Evolutionary conservation across 192 early-diverging fungal genomes (phyloP).

Genomic region (Podila clonocystis): DNA sequence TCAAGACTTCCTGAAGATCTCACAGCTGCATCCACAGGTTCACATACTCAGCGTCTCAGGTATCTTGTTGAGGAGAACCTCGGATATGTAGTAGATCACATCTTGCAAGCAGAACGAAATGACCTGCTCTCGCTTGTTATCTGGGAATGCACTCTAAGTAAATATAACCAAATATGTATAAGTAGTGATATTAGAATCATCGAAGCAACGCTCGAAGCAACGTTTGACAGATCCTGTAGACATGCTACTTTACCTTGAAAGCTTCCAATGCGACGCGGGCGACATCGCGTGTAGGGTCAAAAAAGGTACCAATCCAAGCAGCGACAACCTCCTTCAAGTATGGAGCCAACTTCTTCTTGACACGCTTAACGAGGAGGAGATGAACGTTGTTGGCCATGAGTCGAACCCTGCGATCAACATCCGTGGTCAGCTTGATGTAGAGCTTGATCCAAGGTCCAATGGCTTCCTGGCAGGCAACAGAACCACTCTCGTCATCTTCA

Average conservation of each 20-base stretch:
- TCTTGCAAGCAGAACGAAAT: slow-evolving; percentile 82
- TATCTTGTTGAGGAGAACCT: slow-evolving; percentile 79
- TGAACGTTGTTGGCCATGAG: slow-evolving; percentile 76
- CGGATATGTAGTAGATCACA: slow-evolving; percentile 74
- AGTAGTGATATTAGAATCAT: not conserved
- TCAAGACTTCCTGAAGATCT: too few relatives aligned
- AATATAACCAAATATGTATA: not conserved
- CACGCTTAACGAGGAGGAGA: slow-evolving; percentile 67
- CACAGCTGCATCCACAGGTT: too few relatives aligned
- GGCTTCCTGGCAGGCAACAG: slow-evolving; percentile 54
- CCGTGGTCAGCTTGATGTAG: slow-evolving; percentile 73
- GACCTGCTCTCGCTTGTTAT: slow-evolving; percentile 77
- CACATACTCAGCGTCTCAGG: slow-evolving; percentile 80
- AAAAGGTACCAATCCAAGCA: slow-evolving; percentile 84
- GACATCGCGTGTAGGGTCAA: slow-evolving; percentile 87
- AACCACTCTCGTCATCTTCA: slow-evolving; percentile 55
- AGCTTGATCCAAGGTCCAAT: slow-evolving; percentile 65
- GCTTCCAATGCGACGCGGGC: slow-evolving; percentile 66
- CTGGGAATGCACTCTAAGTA: slow-evolving; percentile 79
- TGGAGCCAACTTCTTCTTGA: slow-evolving; percentile 81
- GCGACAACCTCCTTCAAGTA: slow-evolving; percentile 85
- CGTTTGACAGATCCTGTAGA: not conserved
- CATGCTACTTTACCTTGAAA: slow-evolving; percentile 66
- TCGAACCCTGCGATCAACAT: slow-evolving; percentile 89
- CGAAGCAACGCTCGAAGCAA: not conserved